phyloP scores from a whole-genome alignment of 78 protist species.

The Dictyostelium intermedium region DNA sequence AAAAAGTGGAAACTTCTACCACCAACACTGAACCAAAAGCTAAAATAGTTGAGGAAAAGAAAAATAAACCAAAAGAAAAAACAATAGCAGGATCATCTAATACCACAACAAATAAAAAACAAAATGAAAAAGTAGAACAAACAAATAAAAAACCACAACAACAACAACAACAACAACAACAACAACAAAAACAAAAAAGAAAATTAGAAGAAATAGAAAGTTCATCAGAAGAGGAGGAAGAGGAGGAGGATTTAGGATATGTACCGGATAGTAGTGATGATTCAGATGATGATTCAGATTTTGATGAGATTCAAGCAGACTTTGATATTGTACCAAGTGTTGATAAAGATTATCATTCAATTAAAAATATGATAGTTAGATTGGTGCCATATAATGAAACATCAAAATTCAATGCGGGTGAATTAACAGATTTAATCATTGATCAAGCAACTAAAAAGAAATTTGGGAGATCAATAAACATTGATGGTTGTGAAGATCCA shows the following conservation, averaged over 20 bases:
- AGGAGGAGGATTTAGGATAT: background rate
- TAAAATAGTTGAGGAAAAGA: background rate
- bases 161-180: background rate
- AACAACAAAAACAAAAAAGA: background rate
- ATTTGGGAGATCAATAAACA: slow-evolving; percentile 47
- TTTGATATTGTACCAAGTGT: slow-evolving; percentile 42
- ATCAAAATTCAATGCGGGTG: slow-evolving; percentile 42
- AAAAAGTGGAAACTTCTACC: background rate
- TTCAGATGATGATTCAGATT: background rate
- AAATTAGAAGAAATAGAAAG: background rate
- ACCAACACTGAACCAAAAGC: background rate
- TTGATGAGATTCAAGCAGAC: slow-evolving; percentile 22
- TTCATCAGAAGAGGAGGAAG: background rate
- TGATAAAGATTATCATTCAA: slow-evolving; percentile 52
- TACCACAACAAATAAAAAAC: background rate
- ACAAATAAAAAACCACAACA: background rate
- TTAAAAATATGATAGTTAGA: slow-evolving; percentile 31
- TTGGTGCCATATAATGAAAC: slow-evolving; percentile 42
- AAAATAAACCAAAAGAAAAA: background rate
- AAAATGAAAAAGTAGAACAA: background rate
- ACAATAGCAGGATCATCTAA: background rate
- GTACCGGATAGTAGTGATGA: slow-evolving; percentile 28
- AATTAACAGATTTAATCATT: slow-evolving; percentile 31
- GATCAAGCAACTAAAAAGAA: slow-evolving; percentile 33
- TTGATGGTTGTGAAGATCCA: slow-evolving; percentile 55